Evolutionary conservation across 2,329 filamentous ascomycete genomes (phyloP).

Genomic region (Cladosporium sp.): DNA sequence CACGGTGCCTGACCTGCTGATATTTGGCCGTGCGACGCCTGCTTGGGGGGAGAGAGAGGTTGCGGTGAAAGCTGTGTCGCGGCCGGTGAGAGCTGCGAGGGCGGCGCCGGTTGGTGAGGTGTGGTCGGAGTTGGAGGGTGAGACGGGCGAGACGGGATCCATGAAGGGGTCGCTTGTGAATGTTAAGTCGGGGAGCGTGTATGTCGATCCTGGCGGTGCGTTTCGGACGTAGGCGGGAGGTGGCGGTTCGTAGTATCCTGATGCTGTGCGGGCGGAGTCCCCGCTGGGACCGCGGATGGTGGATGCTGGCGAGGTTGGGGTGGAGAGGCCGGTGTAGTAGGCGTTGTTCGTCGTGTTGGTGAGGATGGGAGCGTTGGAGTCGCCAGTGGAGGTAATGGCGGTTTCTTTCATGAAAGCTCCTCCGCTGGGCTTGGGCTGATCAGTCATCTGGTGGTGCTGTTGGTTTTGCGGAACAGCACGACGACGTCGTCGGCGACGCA

Average conservation of each 20-base stretch:
- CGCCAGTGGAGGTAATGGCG: background rate
- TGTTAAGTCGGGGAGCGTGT: slow-evolving; percentile 1
- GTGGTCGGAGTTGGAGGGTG: background rate
- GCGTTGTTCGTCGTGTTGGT: slow-evolving; percentile 3
- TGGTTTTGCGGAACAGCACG: background rate
- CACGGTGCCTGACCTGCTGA: slow-evolving; percentile 14
- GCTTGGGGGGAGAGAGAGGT: background rate
- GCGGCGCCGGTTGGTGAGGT: slow-evolving; percentile 1
- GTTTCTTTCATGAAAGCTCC: slow-evolving; percentile 4
- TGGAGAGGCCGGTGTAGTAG: slow-evolving; percentile 13
- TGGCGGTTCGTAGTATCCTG: slow-evolving; percentile 4
- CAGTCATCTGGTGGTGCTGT: slow-evolving; percentile 4
- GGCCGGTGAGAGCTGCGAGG: slow-evolving; percentile 1
- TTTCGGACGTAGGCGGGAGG: slow-evolving; percentile 3
- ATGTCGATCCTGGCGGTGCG: slow-evolving; percentile 5
- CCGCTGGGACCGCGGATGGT: slow-evolving; percentile 2
- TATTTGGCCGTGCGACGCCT: background rate
- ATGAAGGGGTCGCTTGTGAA: slow-evolving; percentile 7
- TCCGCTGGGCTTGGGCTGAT: background rate
- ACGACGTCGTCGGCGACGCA: slow-evolving; percentile 7
- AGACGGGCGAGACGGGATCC: slow-evolving; percentile 2
- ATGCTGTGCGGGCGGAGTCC: background rate
- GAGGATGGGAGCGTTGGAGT: slow-evolving; percentile 3
- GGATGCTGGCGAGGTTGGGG: slow-evolving; percentile 6
- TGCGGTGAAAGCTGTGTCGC: slow-evolving; percentile 7